Conservation (phyloP, 768 basidiomycete species). For the Inosperma sp. region DNA sequence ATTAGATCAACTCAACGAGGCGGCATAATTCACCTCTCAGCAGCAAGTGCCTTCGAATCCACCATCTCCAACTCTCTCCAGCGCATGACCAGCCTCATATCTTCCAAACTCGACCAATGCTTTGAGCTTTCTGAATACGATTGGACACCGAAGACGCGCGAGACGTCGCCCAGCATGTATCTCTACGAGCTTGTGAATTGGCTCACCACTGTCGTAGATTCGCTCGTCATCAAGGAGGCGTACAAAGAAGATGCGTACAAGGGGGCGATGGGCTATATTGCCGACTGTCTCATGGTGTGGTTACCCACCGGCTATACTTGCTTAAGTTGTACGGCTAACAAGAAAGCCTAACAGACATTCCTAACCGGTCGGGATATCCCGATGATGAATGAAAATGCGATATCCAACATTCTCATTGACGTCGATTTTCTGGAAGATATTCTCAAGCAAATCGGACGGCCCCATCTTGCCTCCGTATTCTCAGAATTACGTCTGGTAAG, state of each 20-base stretch:
- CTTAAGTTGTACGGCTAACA: no score
- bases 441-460: conserved; percentile 67
- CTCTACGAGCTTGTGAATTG: conserved; percentile 94
- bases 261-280: conserved; percentile 83
- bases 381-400: conserved; percentile 84
- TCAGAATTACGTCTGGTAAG: conserved; percentile 73
- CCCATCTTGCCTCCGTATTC: conserved; percentile 69
- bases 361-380: conserved; percentile 69
- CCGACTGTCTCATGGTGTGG: conserved; percentile 82
- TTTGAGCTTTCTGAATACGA: conserved; percentile 94
- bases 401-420: conserved; percentile 82
- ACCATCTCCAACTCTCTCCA: conserved; percentile 65
- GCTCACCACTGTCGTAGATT: conserved; percentile 94
- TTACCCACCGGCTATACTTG: neutral
- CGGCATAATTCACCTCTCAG: conserved; percentile 69
- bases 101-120: conserved; percentile 91
- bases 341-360: no score
- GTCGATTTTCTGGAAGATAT: conserved; percentile 88
- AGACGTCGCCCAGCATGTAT: conserved; percentile 86
- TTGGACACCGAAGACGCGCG: conserved; percentile 74
- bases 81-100: conserved; percentile 78
- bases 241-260: conserved; percentile 90
- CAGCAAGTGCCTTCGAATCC: conserved; percentile 58
- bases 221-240: conserved; percentile 71
- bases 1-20: conserved; percentile 82